Base-by-base conservation (phyloP, 1,284 basidiomycete genomes). In the Cryptococcus sp. region DNA sequence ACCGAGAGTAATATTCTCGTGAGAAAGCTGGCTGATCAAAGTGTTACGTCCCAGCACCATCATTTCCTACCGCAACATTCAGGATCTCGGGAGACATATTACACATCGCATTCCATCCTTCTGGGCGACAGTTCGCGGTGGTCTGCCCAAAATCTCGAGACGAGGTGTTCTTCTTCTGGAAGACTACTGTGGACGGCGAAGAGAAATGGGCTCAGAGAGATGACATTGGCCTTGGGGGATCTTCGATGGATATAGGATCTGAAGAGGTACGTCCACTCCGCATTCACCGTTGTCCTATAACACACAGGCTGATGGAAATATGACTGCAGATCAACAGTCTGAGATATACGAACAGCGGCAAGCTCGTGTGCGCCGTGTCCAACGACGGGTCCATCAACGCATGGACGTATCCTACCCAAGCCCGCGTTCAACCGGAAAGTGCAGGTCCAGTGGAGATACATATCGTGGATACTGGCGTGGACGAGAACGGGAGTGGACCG, bases 311-410 rank as follows among this genome's bases (percentile, higher is more conserved):
- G 10, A 22, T 35, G n/a, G 16, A 17, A 8, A 27, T n/a, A 23
- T 38, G n/a, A 52, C 20, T 17, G 4, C 46, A 75, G 74, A 72
- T 77, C 59, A 77, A 77, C 59, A 68, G 66, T 31, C 57, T 77
- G 7, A 51, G 69, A 10, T 77, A 74, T 56, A 63, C 57, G 54
- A 69, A 69, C 31, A 67, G 61, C 7, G 75, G 75, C 0, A 66
- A 70, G 47, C 50, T 70, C 0, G 64, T 73, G 11, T 67, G 71
- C 40, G 69, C 68, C 1, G 75, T 76, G 7, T 74, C 72, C 1
- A 76, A 76, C 50, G 74, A 75, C 50, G 75, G 75, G 0, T 69
- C 67, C 1, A 57, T 74, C 19, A 72, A 66, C 22, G 69, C 73
- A 2, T 77, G 75, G 75, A 47, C 59, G 25, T 77, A 73, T 52